phyloP scores from a whole-genome alignment of 2,329 filamentous ascomycete genomes.

The Lizonia empirigonia region DNA sequence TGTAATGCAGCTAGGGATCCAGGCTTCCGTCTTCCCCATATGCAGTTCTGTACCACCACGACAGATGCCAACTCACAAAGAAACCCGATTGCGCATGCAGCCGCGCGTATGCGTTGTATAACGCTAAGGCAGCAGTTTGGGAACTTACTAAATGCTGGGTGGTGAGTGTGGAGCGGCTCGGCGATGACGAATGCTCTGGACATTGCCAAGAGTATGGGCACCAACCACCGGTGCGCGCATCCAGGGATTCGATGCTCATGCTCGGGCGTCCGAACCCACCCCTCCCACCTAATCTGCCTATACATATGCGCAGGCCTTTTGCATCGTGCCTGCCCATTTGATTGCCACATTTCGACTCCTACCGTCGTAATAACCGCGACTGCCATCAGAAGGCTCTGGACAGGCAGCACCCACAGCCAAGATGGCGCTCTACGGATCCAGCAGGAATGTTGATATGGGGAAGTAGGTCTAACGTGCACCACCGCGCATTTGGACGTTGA shows the following conservation, averaged over 20 bases:
- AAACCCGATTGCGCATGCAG: slow-evolving; percentile 40
- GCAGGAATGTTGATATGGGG: slow-evolving; percentile 65
- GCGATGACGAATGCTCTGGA: slow-evolving; percentile 35
- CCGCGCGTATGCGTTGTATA: slow-evolving; percentile 43
- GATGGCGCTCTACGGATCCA: slow-evolving; percentile 51
- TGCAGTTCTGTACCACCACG: slow-evolving; percentile 24
- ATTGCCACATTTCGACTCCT: slow-evolving; percentile 4
- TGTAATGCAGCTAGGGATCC: slow-evolving; percentile 27
- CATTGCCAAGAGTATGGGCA: slow-evolving; percentile 25
- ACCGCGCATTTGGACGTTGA: too few species aligned
- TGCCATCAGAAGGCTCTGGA: slow-evolving; percentile 14
- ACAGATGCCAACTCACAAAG: slow-evolving; percentile 34
- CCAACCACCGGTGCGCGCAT: slow-evolving; percentile 26
- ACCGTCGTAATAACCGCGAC: slow-evolving; percentile 11
- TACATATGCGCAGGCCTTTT: slow-evolving; percentile 17
- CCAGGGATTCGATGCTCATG: slow-evolving; percentile 28
- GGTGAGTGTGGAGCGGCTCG: slow-evolving; percentile 20
- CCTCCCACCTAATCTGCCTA: slow-evolving; percentile 10
- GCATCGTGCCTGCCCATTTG: slow-evolving; percentile 17
- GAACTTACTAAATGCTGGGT: not conserved
- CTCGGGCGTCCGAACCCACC: slow-evolving; percentile 15
- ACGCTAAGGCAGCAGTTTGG: slow-evolving; percentile 27
- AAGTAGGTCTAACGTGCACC: slow-evolving; percentile 53
- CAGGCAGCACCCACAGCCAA: slow-evolving; percentile 29
- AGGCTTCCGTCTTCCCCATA: slow-evolving; percentile 19